A percentile compares a stretch with the other conserved stretches of the same genome.
phyloP scores from a whole-genome alignment of 1,284 basidiomycete genomes.

The Rhodotorula sp. region DNA sequence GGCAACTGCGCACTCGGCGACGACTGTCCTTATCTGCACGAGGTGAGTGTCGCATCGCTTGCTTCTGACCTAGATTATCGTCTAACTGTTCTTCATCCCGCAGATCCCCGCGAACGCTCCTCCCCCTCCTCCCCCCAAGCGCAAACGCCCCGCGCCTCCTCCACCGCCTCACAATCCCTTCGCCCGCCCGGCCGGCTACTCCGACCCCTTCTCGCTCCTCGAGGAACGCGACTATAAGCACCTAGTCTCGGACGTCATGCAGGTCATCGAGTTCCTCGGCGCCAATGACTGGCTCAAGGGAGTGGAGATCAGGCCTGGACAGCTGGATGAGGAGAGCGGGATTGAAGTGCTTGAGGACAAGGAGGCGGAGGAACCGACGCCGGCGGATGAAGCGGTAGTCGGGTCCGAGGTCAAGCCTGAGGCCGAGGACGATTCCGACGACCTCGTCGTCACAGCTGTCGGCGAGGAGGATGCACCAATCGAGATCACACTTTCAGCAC shows the following conservation, averaged over 20 bases:
- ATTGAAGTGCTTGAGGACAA: constrained; percentile 32
- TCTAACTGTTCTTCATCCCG: too few relatives aligned
- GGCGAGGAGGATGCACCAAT: too few relatives aligned
- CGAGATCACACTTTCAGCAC: too few relatives aligned
- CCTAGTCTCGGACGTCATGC: constrained; percentile 87
- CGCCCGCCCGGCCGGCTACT: constrained; percentile 34
- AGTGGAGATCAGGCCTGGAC: constrained; percentile 78
- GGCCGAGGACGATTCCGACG: neutral
- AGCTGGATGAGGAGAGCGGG: constrained; percentile 61
- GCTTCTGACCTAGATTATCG: too few relatives aligned
- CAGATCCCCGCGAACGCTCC: constrained; percentile 21
- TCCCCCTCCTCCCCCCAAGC: constrained; percentile 11
- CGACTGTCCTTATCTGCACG: constrained; percentile 32
- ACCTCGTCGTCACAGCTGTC: too few relatives aligned
- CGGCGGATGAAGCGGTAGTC: neutral
- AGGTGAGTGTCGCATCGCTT: constrained; percentile 7
- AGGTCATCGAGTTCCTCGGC: constrained; percentile 87
- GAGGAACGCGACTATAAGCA: constrained; percentile 82
- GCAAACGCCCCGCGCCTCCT: constrained; percentile 36
- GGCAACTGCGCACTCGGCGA: constrained; percentile 28
- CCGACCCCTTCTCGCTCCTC: constrained; percentile 56
- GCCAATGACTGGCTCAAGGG: constrained; percentile 83
- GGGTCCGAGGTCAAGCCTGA: neutral
- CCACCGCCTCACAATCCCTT: constrained; percentile 63
- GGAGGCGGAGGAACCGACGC: neutral